Evolutionary conservation across 169 alveolate species (phyloP), one percentile per base, ranked within the genome.

Genomic region (Blepharisma undulans): DNA sequence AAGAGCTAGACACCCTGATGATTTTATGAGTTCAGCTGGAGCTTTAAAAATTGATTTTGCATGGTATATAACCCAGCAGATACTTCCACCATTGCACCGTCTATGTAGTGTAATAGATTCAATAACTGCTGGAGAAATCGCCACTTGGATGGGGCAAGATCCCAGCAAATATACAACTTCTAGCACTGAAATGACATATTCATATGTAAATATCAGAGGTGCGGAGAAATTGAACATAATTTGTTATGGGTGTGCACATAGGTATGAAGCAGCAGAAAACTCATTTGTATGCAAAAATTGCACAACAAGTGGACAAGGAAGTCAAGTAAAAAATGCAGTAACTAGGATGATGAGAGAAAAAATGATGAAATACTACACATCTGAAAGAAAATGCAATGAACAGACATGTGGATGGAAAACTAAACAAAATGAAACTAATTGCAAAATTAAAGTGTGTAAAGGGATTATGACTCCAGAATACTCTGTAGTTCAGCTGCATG

Each of bases 21-120:
- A 98, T 90, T 95, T 98, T 34, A 84, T 94, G 85, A 96, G 95
- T 33, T 91, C 94, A 71, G 95, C 93, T 25, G 76, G 89, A 25
- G 60, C 78, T 10, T 91, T 97, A 82, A 90, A 90, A 61, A 90
- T 98, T 6, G 99, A 98, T 84, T 92, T 96, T 84, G 96, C 96
- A 12, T 98, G 98, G 96, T 99, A 99, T 94, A 96, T 97, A 81
- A 84, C 98, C 25, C 97, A 97, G 80, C 99, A 99, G 93, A 93
- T 99, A 33, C 94, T 98, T 2, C 99, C 99, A 18, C 99, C 99
- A 2, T 94, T 99, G 0, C 88, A 96, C 71, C 94, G 99, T 25
- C 92, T 99, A 21, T 97, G 98, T 77, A 98, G 98, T 59, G 98
- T 97, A 80, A 98, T 98, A 21, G 72, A 33, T 22, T 21, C 27